Evolutionary conservation across 192 early-diverging fungal genomes (phyloP).

Genomic region (Coemansia sp.): DNA sequence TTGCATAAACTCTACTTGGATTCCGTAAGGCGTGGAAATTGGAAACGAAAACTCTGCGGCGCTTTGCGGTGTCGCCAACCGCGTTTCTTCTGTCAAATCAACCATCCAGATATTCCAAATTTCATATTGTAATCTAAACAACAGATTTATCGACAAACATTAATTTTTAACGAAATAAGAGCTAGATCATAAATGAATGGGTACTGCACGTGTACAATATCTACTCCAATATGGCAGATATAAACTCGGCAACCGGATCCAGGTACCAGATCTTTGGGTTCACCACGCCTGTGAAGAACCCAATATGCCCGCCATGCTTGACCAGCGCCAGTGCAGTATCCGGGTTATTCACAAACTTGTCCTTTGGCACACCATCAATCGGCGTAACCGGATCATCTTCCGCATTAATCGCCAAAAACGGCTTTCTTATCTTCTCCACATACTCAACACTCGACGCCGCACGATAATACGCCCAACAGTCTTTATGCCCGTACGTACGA

Average conservation of each 20-base stretch:
- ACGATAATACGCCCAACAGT: constrained; percentile 78
- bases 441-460: constrained; percentile 59
- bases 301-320: constrained; percentile 83
- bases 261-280: constrained; percentile 58
- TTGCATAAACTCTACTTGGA: constrained; percentile 79
- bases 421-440: constrained; percentile 63
- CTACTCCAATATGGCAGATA: constrained; percentile 15
- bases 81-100: not conserved
- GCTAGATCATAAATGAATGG: no score
- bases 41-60: constrained; percentile 61
- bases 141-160: not conserved
- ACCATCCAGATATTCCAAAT: not conserved
- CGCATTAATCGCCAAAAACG: constrained; percentile 77
- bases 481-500: constrained; percentile 69
- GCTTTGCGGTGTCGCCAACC: constrained; percentile 23
- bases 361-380: constrained; percentile 65
- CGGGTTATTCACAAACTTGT: constrained; percentile 74
- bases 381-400: constrained; percentile 85
- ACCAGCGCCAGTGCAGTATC: constrained; percentile 74
- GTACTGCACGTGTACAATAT: not conserved
- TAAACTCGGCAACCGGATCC: constrained; percentile 63
- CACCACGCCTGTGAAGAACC: constrained; percentile 60
- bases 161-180: no score
- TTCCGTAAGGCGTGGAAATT: constrained; percentile 62
- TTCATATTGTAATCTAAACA: not conserved